A percentile compares a stretch with the other conserved stretches of the same genome.
phyloP scores from a whole-genome alignment of 148 eudicot genomes.

The Heliamphora exappendiculata region DNA sequence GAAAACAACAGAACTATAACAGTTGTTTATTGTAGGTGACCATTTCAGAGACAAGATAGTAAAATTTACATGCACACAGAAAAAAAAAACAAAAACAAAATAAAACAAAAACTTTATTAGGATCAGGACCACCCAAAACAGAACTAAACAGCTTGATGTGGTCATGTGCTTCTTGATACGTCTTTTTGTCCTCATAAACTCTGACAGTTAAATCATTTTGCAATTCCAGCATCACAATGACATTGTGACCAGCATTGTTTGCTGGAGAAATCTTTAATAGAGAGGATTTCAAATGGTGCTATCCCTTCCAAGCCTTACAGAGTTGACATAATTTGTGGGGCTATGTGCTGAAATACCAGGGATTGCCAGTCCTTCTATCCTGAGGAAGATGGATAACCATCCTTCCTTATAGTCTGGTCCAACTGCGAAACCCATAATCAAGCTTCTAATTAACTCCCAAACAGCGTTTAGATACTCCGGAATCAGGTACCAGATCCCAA shows the following conservation, averaged over 20 bases:
- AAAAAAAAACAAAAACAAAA: not conserved
- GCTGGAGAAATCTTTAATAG: slow-evolving; percentile 4
- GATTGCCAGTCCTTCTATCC: slow-evolving; percentile 41
- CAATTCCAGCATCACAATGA: not conserved
- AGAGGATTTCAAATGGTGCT: slow-evolving; percentile 21
- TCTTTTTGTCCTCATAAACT: not conserved
- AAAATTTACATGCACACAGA: not conserved
- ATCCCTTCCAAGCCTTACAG: slow-evolving; percentile 52
- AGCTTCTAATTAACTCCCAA: slow-evolving; percentile 74
- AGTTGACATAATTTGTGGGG: slow-evolving; percentile 67
- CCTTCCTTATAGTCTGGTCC: slow-evolving; percentile 60
- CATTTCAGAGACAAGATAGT: not conserved
- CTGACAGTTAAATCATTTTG: not conserved
- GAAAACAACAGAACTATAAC: not conserved
- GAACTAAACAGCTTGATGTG: not conserved
- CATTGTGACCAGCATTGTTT: slow-evolving; percentile 3
- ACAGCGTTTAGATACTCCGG: slow-evolving; percentile 50
- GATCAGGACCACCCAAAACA: not conserved
- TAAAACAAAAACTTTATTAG: not conserved
- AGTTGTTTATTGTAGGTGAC: not conserved
- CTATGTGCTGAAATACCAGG: slow-evolving; percentile 80
- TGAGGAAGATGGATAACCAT: slow-evolving; percentile 42
- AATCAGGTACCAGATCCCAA: slow-evolving; percentile 40
- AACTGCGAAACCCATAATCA: slow-evolving; percentile 31
- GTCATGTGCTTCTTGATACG: not conserved